phyloP scores from a whole-genome alignment of 2,329 filamentous ascomycete genomes.

The Geoglossum cookeanum region DNA sequence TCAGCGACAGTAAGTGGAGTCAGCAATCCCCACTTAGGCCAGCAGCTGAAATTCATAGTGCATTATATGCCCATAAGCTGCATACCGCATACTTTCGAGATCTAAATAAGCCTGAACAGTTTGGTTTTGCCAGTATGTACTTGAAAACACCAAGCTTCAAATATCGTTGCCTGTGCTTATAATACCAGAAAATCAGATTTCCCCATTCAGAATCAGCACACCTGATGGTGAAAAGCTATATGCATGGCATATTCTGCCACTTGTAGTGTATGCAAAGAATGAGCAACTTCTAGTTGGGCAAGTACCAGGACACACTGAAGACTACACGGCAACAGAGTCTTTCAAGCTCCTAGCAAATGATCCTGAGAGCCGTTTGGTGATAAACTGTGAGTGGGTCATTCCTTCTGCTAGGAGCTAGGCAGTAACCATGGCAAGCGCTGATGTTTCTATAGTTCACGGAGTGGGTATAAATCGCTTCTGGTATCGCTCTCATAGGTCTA shows the following conservation, averaged over 20 bases:
- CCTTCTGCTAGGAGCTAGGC: not conserved
- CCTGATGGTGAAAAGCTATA: conserved; percentile 62
- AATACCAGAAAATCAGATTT: conserved; percentile 58
- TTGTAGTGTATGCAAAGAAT: conserved; percentile 55
- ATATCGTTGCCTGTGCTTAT: not conserved
- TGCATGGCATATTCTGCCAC: conserved; percentile 76
- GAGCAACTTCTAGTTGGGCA: conserved; percentile 41
- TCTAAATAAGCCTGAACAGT: conserved; percentile 56
- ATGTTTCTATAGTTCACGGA: conserved; percentile 34
- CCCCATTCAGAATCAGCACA: conserved; percentile 61
- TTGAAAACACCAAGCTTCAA: not conserved
- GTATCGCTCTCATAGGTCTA: not conserved
- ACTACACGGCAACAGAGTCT: conserved; percentile 28
- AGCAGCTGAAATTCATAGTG: conserved; percentile 28
- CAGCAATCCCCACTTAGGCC: not conserved
- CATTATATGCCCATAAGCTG: conserved; percentile 67
- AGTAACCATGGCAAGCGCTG: conserved; percentile 7
- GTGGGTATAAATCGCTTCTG: conserved; percentile 24
- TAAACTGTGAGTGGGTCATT: conserved; percentile 27
- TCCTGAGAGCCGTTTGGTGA: conserved; percentile 31
- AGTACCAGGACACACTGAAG: conserved; percentile 25
- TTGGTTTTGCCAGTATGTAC: conserved; percentile 61
- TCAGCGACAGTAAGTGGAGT: conserved; percentile 53
- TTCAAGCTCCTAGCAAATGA: conserved; percentile 32
- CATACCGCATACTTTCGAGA: conserved; percentile 55